Base-by-base conservation (phyloP, 1,284 basidiomycete species). In the Leccinum griseonigrum region DNA sequence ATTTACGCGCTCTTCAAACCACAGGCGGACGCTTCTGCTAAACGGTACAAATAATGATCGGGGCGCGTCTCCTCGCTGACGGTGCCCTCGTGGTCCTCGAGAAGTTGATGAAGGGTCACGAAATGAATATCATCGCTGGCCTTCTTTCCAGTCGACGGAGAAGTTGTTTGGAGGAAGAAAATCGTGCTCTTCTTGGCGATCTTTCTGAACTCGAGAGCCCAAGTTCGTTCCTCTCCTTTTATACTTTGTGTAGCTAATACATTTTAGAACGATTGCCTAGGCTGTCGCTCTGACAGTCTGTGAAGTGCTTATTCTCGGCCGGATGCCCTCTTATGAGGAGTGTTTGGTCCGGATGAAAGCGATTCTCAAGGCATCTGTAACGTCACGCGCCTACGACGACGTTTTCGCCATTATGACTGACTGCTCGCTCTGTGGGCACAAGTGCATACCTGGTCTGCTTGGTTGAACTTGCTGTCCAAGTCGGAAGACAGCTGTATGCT, bases 281-380 rank as follows among this genome's bases (percentile, higher is more conserved):
- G 22, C 89, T 68, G 96, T 97, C 57, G 88, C 96, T 3, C 81
- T 99, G 70, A 99, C 98, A 79, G 97, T 97, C 55, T 92, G 97
- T 58, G 97, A 99, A 79, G 97, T 98, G 9, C 85, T 98, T 64
- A 98, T 99, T 70, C 85, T 93, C 36, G 94, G 94, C 59, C 94
- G 97, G 75, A 91, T 99, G 85, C 97, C 97, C 14, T 97, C 94
- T 40, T 96, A 95, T 73, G 94, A 97, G 71, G 97, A 99, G 75
- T 92, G 97, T 65, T 81, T 90, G 58, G 81, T 86, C 29, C 97
- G 99, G 78, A 97, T 99, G 91, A 95, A 98, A 80, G 82, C 87
- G 31, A 92, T 99, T 60, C 84, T 99, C 60, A 95, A 92, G 77
- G 83, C 90, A 46, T 92, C 97, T 0, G 91, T 98, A 60, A 88